Percentiles rank a stretch among this genome's conserved stretches.
These are phyloP conservation scores for Pyricularia sp. DNA, from an alignment of 2,329 filamentous ascomycete species.

Conservation along the genomic window DNA sequence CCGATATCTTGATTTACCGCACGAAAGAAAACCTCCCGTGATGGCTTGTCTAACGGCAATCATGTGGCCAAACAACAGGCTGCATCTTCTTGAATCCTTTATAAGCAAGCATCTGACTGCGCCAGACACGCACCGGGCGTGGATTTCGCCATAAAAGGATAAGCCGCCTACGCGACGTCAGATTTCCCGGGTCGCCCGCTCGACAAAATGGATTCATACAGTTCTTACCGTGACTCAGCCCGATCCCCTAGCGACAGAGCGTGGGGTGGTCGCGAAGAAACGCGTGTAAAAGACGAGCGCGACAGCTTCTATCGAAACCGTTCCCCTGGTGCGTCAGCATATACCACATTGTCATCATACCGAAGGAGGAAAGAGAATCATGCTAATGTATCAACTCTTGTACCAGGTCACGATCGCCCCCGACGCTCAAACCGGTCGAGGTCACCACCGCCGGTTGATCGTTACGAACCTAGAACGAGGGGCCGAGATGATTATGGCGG, in stretches of 20 bases:
- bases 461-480: conserved; percentile 63
- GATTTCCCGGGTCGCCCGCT: not conserved
- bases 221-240: conserved; percentile 41
- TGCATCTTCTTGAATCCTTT: conserved; percentile 17
- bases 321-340: conserved; percentile 55
- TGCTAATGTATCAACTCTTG: not conserved
- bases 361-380: not conserved
- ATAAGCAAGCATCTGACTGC: conserved; percentile 13
- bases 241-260: conserved; percentile 45
- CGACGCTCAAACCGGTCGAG: conserved; percentile 57
- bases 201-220: conserved; percentile 43
- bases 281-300: conserved; percentile 38
- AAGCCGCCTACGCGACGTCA: not conserved
- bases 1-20: conserved; percentile 20
- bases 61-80: conserved; percentile 42
- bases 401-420: conserved; percentile 42
- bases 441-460: conserved; percentile 62
- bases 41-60: conserved; percentile 47
- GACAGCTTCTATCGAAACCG: conserved; percentile 53
- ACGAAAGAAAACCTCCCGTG: conserved; percentile 21
- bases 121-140: conserved; percentile 15
- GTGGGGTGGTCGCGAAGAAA: conserved; percentile 43
- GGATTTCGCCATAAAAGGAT: not conserved
- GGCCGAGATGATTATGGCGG: conserved; percentile 57
- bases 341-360: not conserved